These are phyloP conservation scores for Monosporascus sp. DNA, from an alignment of 2,329 filamentous ascomycete species.

Conservation along the genomic window DNA sequence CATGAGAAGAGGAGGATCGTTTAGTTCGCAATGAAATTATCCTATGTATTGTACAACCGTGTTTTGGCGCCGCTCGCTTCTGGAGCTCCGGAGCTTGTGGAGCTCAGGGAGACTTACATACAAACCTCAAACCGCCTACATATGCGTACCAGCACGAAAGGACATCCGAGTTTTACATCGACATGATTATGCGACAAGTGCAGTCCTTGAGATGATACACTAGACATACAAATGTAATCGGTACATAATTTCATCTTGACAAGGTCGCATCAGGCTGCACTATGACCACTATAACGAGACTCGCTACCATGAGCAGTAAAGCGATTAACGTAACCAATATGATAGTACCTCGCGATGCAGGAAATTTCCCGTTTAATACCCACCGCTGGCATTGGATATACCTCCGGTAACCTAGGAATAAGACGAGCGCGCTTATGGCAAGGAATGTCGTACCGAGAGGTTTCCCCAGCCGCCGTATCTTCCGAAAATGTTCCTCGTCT, in stretches of 20 bases:
- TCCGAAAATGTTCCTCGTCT: conserved; percentile 31
- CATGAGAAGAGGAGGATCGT: too few species aligned
- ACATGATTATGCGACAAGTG: not conserved
- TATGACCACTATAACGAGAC: conserved; percentile 54
- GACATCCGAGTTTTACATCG: too few species aligned
- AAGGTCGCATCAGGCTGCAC: conserved; percentile 34
- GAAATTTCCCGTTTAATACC: conserved; percentile 75
- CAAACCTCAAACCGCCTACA: too few species aligned
- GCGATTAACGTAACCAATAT: conserved; percentile 63
- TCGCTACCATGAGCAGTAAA: conserved; percentile 55
- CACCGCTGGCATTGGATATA: conserved; percentile 77
- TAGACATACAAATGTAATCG: not conserved
- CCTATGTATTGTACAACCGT: too few species aligned
- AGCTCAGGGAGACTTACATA: too few species aligned
- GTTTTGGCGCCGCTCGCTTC: too few species aligned
- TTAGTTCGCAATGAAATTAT: too few species aligned
- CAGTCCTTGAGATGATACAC: not conserved
- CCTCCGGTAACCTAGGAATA: conserved; percentile 71
- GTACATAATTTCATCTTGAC: not conserved
- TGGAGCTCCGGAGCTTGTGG: too few species aligned
- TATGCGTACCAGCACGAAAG: too few species aligned
- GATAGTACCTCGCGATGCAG: conserved; percentile 70
- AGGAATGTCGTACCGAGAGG: conserved; percentile 74
- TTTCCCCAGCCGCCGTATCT: conserved; percentile 61
- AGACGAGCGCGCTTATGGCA: conserved; percentile 66